Percentiles rank a stretch among this genome's conserved stretches.
Evolutionary conservation across 208 protist species (phyloP).

Genomic region (Trypanosoma theileri): DNA sequence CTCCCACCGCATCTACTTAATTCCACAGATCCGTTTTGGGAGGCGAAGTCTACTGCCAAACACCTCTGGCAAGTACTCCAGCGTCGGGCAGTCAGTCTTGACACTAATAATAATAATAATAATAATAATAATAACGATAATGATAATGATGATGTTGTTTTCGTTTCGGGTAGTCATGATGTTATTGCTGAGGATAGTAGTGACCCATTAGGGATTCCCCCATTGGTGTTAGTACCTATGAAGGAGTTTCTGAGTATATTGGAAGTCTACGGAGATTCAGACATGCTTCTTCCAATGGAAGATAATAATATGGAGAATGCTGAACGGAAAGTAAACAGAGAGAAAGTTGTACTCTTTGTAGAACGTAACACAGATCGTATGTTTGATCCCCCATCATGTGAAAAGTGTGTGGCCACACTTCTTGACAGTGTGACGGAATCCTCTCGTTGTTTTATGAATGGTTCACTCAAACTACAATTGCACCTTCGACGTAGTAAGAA

Average conservation of each 20-base stretch:
- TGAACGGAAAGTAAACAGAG: constrained; percentile 19
- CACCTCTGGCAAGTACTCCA: constrained; percentile 7
- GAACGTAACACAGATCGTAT: constrained; percentile 47
- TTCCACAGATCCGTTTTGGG: constrained; percentile 72
- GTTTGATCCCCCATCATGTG: constrained; percentile 47
- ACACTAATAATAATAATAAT: background rate
- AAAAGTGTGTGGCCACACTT: constrained; percentile 35
- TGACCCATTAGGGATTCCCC: constrained; percentile 41
- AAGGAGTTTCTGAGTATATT: constrained; percentile 61
- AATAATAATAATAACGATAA: constrained; percentile 1
- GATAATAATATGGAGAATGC: background rate
- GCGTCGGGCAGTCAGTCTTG: background rate
- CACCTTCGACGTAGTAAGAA: constrained; percentile 76
- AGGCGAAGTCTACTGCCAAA: constrained; percentile 7
- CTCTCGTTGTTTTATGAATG: constrained; percentile 51
- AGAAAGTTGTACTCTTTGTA: constrained; percentile 33
- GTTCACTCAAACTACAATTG: constrained; percentile 56
- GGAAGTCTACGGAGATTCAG: constrained; percentile 38
- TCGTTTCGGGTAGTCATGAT: background rate
- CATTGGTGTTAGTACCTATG: constrained; percentile 66
- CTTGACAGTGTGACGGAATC: constrained; percentile 42
- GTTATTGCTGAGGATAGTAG: background rate
- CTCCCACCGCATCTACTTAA: constrained; percentile 65
- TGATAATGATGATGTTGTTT: constrained; percentile 6
- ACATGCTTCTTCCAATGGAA: constrained; percentile 30